phyloP scores from a whole-genome alignment of 805 yeast genomes.

The Wickerhamomyces ciferrii region DNA sequence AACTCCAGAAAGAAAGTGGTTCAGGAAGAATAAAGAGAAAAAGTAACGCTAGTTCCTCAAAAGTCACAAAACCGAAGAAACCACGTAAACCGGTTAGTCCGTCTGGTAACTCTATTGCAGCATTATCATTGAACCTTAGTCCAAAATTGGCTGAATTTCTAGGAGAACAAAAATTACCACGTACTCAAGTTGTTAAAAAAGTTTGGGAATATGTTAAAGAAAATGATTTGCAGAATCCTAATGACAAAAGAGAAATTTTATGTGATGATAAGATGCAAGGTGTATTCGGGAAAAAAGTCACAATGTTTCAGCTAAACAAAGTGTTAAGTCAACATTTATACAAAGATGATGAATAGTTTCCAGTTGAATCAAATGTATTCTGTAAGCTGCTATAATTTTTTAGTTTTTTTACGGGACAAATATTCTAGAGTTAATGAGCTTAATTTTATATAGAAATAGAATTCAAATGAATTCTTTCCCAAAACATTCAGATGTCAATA shows the following conservation, averaged over 20 bases:
- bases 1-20: constrained; percentile 30
- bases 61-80: constrained; percentile 9
- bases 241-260: constrained; percentile 56
- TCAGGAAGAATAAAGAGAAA: constrained; percentile 13
- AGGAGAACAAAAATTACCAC: constrained; percentile 39
- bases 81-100: constrained; percentile 13
- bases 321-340: constrained; percentile 45
- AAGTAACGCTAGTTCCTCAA: constrained; percentile 3
- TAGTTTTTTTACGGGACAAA: not conserved
- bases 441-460: too few species aligned
- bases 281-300: constrained; percentile 55
- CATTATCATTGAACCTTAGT: constrained; percentile 43
- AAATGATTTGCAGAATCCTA: constrained; percentile 59
- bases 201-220: constrained; percentile 69
- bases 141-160: constrained; percentile 46
- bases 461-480: too few species aligned
- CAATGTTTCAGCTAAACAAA: constrained; percentile 56
- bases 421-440: too few species aligned
- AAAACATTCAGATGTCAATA: too few species aligned
- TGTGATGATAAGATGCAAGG: constrained; percentile 55
- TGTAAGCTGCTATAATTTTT: too few species aligned
- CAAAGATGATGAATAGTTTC: constrained; percentile 23
- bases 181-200: constrained; percentile 67
- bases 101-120: constrained; percentile 29
- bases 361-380: too few species aligned